Conservation (phyloP, 2,329 filamentous ascomycete genomes). For the Beauveria varroae region DNA sequence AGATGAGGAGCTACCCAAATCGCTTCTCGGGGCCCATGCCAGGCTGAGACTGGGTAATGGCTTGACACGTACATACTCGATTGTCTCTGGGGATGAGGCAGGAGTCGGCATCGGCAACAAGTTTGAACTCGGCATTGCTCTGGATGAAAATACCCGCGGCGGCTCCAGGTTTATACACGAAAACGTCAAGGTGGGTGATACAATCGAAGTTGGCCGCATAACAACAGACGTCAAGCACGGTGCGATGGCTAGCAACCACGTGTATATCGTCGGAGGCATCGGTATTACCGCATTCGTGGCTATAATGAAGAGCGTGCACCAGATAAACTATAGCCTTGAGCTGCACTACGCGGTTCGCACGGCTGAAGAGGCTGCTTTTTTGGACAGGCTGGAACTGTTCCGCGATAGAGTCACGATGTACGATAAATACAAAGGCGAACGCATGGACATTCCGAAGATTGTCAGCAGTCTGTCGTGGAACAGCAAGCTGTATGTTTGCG, state of each 20-base stretch:
- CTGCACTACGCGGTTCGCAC: constrained; percentile 54
- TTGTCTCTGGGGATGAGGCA: constrained; percentile 33
- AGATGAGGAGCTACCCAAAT: constrained; percentile 20
- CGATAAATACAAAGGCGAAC: constrained; percentile 40
- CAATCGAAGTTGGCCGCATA: constrained; percentile 43
- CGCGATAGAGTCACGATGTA: constrained; percentile 41
- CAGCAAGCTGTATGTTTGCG: constrained; percentile 54
- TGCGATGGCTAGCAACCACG: constrained; percentile 44
- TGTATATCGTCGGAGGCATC: constrained; percentile 58
- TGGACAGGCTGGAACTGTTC: constrained; percentile 35
- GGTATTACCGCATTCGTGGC: constrained; percentile 58
- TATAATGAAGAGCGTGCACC: constrained; percentile 33
- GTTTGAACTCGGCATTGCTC: constrained; percentile 52
- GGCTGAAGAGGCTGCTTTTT: constrained; percentile 46
- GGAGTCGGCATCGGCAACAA: constrained; percentile 28
- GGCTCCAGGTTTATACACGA: constrained; percentile 54
- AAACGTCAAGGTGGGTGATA: constrained; percentile 36
- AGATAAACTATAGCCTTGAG: constrained; percentile 41
- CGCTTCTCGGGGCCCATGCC: constrained; percentile 43
- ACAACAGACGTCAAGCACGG: constrained; percentile 40
- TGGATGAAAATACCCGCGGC: constrained; percentile 48
- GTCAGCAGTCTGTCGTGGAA: constrained; percentile 41
- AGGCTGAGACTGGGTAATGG: constrained; percentile 49
- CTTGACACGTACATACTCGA: constrained; percentile 51
- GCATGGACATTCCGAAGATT: constrained; percentile 47